A percentile compares a stretch with the other conserved stretches of the same genome.
Evolutionary conservation across 495 filamentous ascomycete genomes (phyloP).

Genomic region (Podospora conica): DNA sequence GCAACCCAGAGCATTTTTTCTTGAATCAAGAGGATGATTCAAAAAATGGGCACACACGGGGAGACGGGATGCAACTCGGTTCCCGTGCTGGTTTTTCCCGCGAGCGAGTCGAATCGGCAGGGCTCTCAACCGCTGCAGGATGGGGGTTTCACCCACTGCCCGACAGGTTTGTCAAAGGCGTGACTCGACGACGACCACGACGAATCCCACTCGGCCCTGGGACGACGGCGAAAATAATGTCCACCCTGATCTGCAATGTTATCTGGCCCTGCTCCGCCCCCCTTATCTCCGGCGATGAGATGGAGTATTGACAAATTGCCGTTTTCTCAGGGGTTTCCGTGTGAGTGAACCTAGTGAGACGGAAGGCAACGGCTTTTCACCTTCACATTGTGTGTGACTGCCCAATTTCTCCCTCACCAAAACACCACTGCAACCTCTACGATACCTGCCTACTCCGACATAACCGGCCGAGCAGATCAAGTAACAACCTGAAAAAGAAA

Average conservation of each 20-base stretch:
- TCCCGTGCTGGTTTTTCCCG: background rate
- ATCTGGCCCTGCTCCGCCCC: background rate
- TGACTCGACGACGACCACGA: background rate
- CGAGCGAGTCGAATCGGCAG: too few relatives aligned
- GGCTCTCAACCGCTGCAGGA: background rate
- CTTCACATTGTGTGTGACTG: too few relatives aligned
- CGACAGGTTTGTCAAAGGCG: background rate
- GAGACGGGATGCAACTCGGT: background rate
- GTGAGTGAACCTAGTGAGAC: background rate
- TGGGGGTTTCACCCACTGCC: background rate
- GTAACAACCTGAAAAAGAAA: too few relatives aligned
- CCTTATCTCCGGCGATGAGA: background rate
- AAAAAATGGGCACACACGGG: background rate
- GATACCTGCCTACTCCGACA: too few relatives aligned
- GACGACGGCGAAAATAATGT: background rate
- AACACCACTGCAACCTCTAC: background rate
- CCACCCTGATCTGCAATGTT: background rate
- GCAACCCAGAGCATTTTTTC: constrained; percentile 28
- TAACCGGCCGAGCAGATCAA: too few relatives aligned
- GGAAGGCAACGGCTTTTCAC: background rate
- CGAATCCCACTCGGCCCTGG: background rate
- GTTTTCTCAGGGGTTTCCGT: background rate
- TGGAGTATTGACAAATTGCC: background rate
- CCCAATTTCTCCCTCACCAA: constrained; percentile 1
- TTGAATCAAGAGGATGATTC: constrained; percentile 14